Percentiles rank a stretch among this genome's conserved stretches.
These are phyloP conservation scores for Picochlorum sp. DNA, from an alignment of 139 green algal genomes.

Conservation along the genomic window DNA sequence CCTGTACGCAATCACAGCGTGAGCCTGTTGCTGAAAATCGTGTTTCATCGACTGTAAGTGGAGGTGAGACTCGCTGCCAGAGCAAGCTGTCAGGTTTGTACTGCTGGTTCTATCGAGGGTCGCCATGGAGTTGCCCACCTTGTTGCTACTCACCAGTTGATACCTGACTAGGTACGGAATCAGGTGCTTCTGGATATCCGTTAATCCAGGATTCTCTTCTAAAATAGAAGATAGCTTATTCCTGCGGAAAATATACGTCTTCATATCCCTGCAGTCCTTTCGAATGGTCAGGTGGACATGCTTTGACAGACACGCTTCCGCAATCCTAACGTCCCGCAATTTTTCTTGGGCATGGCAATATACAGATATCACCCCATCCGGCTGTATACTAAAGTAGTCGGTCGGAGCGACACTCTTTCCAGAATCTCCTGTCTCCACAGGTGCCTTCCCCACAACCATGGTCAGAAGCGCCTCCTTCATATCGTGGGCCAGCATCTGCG, in stretches of 20 bases:
- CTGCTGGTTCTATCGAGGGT: neutral
- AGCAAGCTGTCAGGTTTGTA: neutral
- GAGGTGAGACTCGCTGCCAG: neutral
- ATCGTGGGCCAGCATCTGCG: conserved; percentile 34
- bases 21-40: neutral
- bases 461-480: conserved; percentile 43
- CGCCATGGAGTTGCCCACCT: neutral
- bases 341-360: conserved; percentile 57
- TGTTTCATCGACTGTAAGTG: neutral
- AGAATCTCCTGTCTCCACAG: conserved; percentile 56
- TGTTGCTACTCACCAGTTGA: conserved; percentile 22
- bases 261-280: conserved; percentile 50
- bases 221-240: conserved; percentile 38
- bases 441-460: conserved; percentile 46
- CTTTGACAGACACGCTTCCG: conserved; percentile 27
- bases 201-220: conserved; percentile 32
- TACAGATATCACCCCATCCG: conserved; percentile 36
- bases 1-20: conserved; percentile 26
- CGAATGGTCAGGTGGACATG: conserved; percentile 14
- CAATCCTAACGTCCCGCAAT: conserved; percentile 43
- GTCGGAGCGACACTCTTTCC: conserved; percentile 63
- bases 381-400: conserved; percentile 61
- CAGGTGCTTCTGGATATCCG: conserved; percentile 41
- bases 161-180: conserved; percentile 56
- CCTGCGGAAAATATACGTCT: conserved; percentile 47